Base-by-base conservation (phyloP, 2,329 filamentous ascomycete species). In the Pseudophaeomoniella oleicola region DNA sequence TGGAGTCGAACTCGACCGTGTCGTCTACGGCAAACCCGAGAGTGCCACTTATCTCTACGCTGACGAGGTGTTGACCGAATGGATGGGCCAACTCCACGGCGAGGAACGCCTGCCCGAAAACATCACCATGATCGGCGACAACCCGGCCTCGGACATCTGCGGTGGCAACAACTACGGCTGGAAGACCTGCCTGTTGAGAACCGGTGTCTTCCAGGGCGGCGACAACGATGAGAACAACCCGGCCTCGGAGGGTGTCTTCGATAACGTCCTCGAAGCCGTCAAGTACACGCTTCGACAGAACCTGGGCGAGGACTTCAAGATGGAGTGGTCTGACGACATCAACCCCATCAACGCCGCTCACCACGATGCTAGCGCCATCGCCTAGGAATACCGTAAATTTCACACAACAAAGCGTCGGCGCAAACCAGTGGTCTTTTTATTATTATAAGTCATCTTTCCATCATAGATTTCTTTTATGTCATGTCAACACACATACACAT, bases 151-250 rank as follows among this genome's bases (percentile, higher is more conserved):
- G 16, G 78, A 83, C 53, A 82, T 83, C 50, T 67, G 80, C 44
- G 80, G 80, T 43, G 80, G 79, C 42, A 85, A 85, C 67, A 80
- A 78, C 70, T 83, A 85, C 57, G 78, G 78, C 41, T 85, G 80
- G 81, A 85, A 85, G 61, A 84, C 80, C 3, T 84, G 80, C 52
- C 60, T 85, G 37, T 80, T 85, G 39, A 73, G 79, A 51, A 85
- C 80, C 0, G 81, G 81, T 60, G 79, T 85, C 34, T 84, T 80
- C 70, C 77, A 82, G 61, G 80, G 80, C 42, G 78, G 72, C 13
- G 78, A 75, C 40, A 85, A 85, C 52, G 81, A 85, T 51, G 69
- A 78, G 56, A 66, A 82, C 60, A 85, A 82, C 60, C 80, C 80
- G 1, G 80, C 80, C 51, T 81, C 69, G 61, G 83, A 84, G 51